Evolutionary conservation across 2,329 filamentous ascomycete species (phyloP), one percentile per base, ranked within the genome.

Genomic region (Cadophora sp.): DNA sequence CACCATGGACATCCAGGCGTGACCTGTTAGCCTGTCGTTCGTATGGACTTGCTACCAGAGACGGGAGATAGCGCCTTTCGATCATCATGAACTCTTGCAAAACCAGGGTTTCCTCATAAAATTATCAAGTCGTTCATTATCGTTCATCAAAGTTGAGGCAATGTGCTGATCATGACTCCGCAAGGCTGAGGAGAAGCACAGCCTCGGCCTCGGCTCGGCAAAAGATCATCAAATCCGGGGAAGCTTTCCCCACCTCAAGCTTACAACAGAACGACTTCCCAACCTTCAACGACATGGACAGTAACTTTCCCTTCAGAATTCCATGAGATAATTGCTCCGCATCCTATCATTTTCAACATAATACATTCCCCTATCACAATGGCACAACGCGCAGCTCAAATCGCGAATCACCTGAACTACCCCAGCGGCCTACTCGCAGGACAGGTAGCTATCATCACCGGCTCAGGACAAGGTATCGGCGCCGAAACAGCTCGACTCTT

Each of bases 381-480:
- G 77, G 73, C 77, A 58, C 73, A 84, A 76, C 88, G 91, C 71
- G 82, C 92, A 61, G 83, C 86, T 50, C 92, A 96, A 80, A 88
- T 97, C 74, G 87, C 90, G 46, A 86, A 86, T 70, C 93, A 97
- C 80, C 87, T 97, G 75, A 94, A 93, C 82, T 95, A 90, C 81
- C 92, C 93, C 46, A 86, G 87, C 77, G 93, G 93, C 68, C 84
- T 97, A 79, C 87, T 97, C 65, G 86, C 86, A 34, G 91, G 91
- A 63, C 93, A 97, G 79, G 88, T 91, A 19, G 93, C 93, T 76
- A 97, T 97, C 79, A 91, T 97, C 78, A 97, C 94, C 2, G 93
- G 93, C 55, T 89, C 90, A 22, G 93, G 92, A 9, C 93, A 97
- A 79, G 94, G 94, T 68, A 97, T 97, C 78, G 94, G 93, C 27